These are phyloP conservation scores for Fusarium staphyleae DNA, from an alignment of 2,329 filamentous ascomycete genomes.

Conservation along the genomic window DNA sequence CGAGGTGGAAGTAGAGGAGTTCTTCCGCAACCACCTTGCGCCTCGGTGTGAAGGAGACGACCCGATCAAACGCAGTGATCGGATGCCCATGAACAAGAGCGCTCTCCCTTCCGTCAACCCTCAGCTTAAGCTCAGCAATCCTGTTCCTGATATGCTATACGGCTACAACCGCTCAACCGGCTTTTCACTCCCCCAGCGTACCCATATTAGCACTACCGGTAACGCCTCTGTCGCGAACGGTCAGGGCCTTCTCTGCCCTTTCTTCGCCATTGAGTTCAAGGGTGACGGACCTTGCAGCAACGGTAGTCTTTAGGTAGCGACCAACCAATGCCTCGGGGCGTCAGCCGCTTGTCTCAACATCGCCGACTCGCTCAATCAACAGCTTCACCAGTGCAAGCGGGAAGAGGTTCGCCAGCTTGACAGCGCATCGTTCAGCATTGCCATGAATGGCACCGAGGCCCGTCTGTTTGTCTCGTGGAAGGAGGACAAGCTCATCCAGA, in stretches of 20 bases:
- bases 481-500: not conserved
- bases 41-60: not conserved
- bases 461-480: constrained; percentile 48
- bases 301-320: constrained; percentile 39
- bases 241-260: constrained; percentile 1
- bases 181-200: not conserved
- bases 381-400: not conserved
- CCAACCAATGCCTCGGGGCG: constrained; percentile 47
- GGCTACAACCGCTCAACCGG: constrained; percentile 5
- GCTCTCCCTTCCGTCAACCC: not conserved
- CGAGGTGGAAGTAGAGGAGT: constrained; percentile 7
- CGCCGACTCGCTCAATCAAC: constrained; percentile 2
- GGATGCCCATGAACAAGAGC: not conserved
- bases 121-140: not conserved
- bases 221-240: not conserved
- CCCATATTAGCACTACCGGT: not conserved
- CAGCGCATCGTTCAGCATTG: constrained; percentile 31
- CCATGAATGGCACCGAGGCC: constrained; percentile 46
- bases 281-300: constrained; percentile 17
- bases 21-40: not conserved
- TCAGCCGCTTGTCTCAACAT: constrained; percentile 45
- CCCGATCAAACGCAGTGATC: constrained; percentile 1
- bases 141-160: constrained; percentile 7
- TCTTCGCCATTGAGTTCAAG: constrained; percentile 5
- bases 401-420: constrained; percentile 32